These are phyloP conservation scores for Alternaria conjuncta DNA, from an alignment of 2,329 filamentous ascomycete genomes.

Conservation along the genomic window DNA sequence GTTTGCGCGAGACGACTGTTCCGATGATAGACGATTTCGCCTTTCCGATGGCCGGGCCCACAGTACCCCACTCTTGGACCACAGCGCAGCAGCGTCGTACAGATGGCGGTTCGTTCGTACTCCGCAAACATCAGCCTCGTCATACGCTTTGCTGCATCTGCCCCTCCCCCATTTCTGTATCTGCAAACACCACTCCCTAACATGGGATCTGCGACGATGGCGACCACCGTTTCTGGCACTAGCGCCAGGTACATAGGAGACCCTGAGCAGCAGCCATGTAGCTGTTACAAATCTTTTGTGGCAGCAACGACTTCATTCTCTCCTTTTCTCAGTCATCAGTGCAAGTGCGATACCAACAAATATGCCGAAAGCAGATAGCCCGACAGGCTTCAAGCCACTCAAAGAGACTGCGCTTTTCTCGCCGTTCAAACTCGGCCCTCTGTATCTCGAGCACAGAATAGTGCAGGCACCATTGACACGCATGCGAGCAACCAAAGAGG, in stretches of 20 bases:
- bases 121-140: constrained; percentile 1
- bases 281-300: neutral
- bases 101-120: neutral
- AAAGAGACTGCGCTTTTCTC: constrained; percentile 43
- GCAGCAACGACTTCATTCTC: neutral
- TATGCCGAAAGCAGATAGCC: constrained; percentile 42
- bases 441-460: constrained; percentile 48
- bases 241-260: constrained; percentile 38
- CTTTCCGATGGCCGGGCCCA: constrained; percentile 2
- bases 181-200: constrained; percentile 27
- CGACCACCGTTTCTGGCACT: constrained; percentile 11
- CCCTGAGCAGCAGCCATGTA: constrained; percentile 21
- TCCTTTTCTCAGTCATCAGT: neutral
- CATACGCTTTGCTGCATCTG: constrained; percentile 7
- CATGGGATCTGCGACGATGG: constrained; percentile 24
- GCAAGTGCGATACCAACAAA: constrained; percentile 10
- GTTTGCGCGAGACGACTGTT: neutral
- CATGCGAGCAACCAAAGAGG: constrained; percentile 58
- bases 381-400: constrained; percentile 38
- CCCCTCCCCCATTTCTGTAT: constrained; percentile 38
- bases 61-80: constrained; percentile 31
- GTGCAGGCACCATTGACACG: constrained; percentile 51
- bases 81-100: neutral
- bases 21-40: constrained; percentile 2
- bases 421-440: constrained; percentile 40